Percentiles rank a stretch among this genome's conserved stretches.
Conservation (phyloP, 2,329 filamentous ascomycete genomes). For the Fusarium agapanthi region DNA sequence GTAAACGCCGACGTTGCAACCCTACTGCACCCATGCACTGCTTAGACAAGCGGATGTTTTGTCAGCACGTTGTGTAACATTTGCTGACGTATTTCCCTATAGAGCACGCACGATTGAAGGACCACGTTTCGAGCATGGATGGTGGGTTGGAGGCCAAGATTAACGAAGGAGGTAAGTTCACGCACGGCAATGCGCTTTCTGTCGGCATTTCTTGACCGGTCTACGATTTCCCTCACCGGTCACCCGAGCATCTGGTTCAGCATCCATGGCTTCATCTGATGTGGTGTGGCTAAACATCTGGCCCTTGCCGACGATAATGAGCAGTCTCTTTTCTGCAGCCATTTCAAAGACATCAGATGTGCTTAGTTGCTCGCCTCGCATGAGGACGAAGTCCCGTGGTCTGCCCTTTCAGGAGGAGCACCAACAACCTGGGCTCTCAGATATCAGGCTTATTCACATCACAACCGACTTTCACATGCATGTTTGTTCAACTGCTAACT, state of each 20-base stretch:
- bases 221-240: slow-evolving; percentile 19
- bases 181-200: slow-evolving; percentile 31
- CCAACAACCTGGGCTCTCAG: slow-evolving; percentile 1
- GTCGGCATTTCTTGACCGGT: slow-evolving; percentile 35
- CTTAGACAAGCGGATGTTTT: slow-evolving; percentile 12
- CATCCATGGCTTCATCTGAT: slow-evolving; percentile 16
- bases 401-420: slow-evolving; percentile 15
- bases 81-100: slow-evolving; percentile 29
- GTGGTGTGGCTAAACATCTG: slow-evolving; percentile 13
- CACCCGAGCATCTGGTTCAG: slow-evolving; percentile 33
- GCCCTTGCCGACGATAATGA: slow-evolving; percentile 17
- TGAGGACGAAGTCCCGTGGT: slow-evolving; percentile 46
- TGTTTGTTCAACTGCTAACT: slow-evolving; percentile 28
- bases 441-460: neutral
- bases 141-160: slow-evolving; percentile 90
- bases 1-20: slow-evolving; percentile 45
- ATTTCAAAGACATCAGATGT: slow-evolving; percentile 24
- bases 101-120: slow-evolving; percentile 94
- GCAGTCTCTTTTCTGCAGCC: slow-evolving; percentile 25
- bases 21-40: slow-evolving; percentile 7
- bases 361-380: slow-evolving; percentile 50
- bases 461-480: slow-evolving; percentile 17
- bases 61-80: slow-evolving; percentile 31
- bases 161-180: slow-evolving; percentile 86
- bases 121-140: slow-evolving; percentile 86